phyloP scores from a whole-genome alignment of 2,329 filamentous ascomycete genomes.

The Xylariaceae sp. region DNA sequence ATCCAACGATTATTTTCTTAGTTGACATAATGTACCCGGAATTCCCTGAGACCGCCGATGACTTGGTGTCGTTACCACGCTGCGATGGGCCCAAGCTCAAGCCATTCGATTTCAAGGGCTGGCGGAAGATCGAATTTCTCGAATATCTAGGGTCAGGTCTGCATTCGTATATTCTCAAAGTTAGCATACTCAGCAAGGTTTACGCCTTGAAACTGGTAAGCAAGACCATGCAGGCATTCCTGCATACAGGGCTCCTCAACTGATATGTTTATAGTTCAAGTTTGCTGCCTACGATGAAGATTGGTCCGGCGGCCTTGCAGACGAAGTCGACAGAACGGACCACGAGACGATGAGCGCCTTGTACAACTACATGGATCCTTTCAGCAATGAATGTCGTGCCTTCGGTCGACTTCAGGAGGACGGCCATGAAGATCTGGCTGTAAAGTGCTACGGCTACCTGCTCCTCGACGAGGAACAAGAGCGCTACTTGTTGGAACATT shows the following conservation, averaged over 20 bases:
- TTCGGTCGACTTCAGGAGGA: conserved; percentile 27
- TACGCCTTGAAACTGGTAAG: conserved; percentile 12
- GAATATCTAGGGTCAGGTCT: conserved; percentile 7
- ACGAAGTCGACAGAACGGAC: background rate
- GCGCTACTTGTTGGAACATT: conserved; percentile 7
- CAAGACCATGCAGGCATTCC: background rate
- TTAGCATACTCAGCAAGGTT: conserved; percentile 6
- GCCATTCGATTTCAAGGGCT: conserved; percentile 22
- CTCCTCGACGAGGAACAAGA: conserved; percentile 23
- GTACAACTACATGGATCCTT: conserved; percentile 23
- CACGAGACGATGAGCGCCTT: conserved; percentile 7
- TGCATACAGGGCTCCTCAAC: background rate
- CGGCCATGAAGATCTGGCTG: conserved; percentile 21
- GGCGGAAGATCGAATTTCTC: conserved; percentile 21
- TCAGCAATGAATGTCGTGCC: conserved; percentile 26
- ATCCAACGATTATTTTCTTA: too few species aligned
- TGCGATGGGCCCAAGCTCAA: conserved; percentile 23
- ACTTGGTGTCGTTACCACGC: conserved; percentile 19
- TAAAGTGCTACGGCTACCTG: conserved; percentile 26
- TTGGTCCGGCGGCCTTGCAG: background rate
- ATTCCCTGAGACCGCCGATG: conserved; percentile 14
- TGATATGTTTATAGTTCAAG: background rate
- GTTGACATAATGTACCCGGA: too few species aligned
- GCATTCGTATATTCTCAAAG: conserved; percentile 10
- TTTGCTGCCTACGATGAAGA: background rate